Base-by-base conservation (phyloP, 2,329 filamentous ascomycete genomes). In the Myriangium duriaei region DNA sequence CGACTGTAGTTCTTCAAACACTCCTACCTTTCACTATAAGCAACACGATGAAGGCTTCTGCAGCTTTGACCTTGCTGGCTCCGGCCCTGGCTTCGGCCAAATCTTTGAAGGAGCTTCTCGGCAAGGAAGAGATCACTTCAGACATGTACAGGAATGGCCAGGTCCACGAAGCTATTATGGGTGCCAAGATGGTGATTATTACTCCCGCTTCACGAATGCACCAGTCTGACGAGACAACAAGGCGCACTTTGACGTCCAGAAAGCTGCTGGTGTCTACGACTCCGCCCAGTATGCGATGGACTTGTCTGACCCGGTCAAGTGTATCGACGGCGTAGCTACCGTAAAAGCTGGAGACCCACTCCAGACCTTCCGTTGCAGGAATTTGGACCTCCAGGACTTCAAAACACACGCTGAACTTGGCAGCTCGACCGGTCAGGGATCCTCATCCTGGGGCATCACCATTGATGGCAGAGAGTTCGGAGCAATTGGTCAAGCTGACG, bases 381-480 rank as follows among this genome's bases (percentile, higher is more conserved):
- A 67, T 41, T 34, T 72, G 10, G 71, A 75, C 45, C 60, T 73
- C 2, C 67, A 72, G 48, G 66, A 71, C 47, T 75, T 76, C 54
- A 53, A 69, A 31, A 64, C 62, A 28, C 72, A 76, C 47, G 60
- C 63, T 3, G 63, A 64, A 17, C 62, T 76, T 2, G 72, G 71
- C 4, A 69, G 65, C 45, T 53, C 48, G 15, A 52, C 47, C 13
- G 61, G 60, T 19, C 57, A 62, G 33, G 63, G 63, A 5, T 63
- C 60, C 11, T 62, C 59, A 2, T 69, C 65, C 0, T 72, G 69
- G 69, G 69, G 69, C 4, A 71, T 69, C 69, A 69, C 66, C 0
- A 64, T 67, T 11, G 60, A 64, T 30, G 68, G 68, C 16, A 67
- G 70, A 14, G 70, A 74, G 43, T 72, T 74, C 39, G 60, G 68